These are phyloP conservation scores for Pseudozyma flocculosa DNA, from an alignment of 1,284 basidiomycete species.

Conservation along the genomic window DNA sequence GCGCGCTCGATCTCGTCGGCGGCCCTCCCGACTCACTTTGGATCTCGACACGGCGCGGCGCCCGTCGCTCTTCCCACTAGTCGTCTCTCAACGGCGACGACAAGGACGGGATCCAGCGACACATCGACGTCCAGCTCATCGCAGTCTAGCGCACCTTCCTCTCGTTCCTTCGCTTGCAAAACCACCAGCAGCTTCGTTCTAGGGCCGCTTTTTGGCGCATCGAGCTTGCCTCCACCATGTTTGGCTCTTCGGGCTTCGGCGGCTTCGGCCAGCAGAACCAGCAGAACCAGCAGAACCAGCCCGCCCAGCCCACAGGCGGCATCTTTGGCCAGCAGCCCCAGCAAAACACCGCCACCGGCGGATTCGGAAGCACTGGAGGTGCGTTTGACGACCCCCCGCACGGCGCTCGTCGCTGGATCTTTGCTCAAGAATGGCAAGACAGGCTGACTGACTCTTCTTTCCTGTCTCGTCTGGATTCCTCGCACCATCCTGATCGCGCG, in stretches of 20 bases:
- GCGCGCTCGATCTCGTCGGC: no score
- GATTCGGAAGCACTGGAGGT: constrained; percentile 30
- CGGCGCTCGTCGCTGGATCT: not conserved
- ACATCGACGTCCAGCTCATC: not conserved
- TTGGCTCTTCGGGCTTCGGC: constrained; percentile 42
- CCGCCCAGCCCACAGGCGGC: constrained; percentile 50
- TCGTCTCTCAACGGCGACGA: no score
- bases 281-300: constrained; percentile 47
- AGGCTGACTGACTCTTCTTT: no score
- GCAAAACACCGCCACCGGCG: constrained; percentile 49
- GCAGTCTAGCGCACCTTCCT: not conserved
- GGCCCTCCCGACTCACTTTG: no score
- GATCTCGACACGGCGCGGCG: no score
- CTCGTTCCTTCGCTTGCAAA: not conserved
- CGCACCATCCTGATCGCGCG: no score
- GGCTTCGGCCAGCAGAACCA: constrained; percentile 52
- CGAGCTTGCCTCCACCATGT: no score
- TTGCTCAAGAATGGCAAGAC: no score
- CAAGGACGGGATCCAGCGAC: no score
- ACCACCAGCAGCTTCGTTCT: constrained; percentile 5
- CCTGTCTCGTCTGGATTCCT: not conserved
- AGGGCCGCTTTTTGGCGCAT: no score
- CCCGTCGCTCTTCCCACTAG: no score
- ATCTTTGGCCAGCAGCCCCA: constrained; percentile 57
- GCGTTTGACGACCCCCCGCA: constrained; percentile 1